phyloP scores from a whole-genome alignment of 2,329 filamentous ascomycete genomes.

The Penicillium sp. region DNA sequence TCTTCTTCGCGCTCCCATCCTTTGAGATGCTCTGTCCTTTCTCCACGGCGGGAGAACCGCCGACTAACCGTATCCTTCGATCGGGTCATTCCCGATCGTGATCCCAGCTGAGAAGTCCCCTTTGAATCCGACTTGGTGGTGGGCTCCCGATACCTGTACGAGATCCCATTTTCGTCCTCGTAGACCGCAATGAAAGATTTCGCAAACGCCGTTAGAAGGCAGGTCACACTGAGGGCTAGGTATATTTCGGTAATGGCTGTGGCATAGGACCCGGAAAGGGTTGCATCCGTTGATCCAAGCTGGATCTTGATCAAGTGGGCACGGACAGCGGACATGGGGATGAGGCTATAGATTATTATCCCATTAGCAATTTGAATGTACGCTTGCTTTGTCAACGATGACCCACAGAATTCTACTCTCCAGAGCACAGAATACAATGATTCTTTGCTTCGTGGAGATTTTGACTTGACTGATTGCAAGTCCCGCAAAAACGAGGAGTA shows the following conservation, averaged over 20 bases:
- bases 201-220: conserved; percentile 13
- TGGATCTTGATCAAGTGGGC: conserved; percentile 9
- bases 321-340: conserved; percentile 13
- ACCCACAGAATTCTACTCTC: conserved; percentile 20
- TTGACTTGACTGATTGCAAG: conserved; percentile 12
- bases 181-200: conserved; percentile 14
- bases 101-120: neutral
- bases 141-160: conserved; percentile 4
- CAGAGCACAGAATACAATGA: conserved; percentile 11
- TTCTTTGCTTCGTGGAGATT: conserved; percentile 14
- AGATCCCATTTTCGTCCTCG: conserved; percentile 5
- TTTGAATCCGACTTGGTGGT: conserved; percentile 5
- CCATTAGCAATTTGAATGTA: neutral
- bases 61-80: neutral
- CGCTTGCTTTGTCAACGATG: neutral
- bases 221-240: conserved; percentile 10
- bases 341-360: conserved; percentile 2
- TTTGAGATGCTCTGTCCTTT: neutral
- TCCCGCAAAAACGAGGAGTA: conserved; percentile 9
- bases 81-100: neutral
- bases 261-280: conserved; percentile 13
- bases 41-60: neutral
- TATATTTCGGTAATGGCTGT: conserved; percentile 16
- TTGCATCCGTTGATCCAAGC: conserved; percentile 8
- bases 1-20: conserved; percentile 13